Evolutionary conservation across 306 rosid species (phyloP), one percentile per base, ranked within the genome.

Genomic region (Trifolium subterraneum): DNA sequence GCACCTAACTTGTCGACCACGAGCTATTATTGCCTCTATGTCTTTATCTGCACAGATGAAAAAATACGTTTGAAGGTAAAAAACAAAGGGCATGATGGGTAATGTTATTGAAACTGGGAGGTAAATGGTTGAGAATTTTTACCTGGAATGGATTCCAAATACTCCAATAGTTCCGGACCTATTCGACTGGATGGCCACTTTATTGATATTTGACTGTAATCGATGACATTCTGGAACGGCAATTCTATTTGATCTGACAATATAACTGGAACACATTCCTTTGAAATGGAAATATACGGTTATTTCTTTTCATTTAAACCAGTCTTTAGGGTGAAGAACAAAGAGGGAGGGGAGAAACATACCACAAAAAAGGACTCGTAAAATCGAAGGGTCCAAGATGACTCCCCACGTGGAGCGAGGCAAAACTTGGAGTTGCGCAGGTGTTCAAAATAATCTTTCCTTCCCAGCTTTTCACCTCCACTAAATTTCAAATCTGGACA

Each of bases 301-400:
- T 63, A 58, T 71, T 82, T 61, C 69, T 47, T 44, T 13, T 58
- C 66, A 35, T 69, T 48, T 45, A 68, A 15, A 39, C 19, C 59
- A 27, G 11, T 41, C 54, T 31, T 54, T 54, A 52, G 1, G 20
- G 19, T 42, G 38, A 50, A 58, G 74, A 29, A 63, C 39, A 50
- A 19, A 11, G 18, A 42, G 68, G 45, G 35, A 18, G 14, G 19
- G 27, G 79, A 78, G 79, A 81, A 76, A 84, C 79, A 77, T 69
- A 95, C 98, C 98, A 95, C 96, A 77, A 95, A 90, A 82, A 79
- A 94, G 3, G 98, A 85, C 93, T 95, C 99, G 1, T 92, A 92
- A 77, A 88, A 92, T 39, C 99, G 92, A 74, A 92, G 99, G 33
- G 98, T 92, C 99, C 99, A 94, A 20, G 99, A 94, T 56, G 99